Conservation (phyloP, 495 filamentous ascomycete genomes). For the Letharia lupina region DNA sequence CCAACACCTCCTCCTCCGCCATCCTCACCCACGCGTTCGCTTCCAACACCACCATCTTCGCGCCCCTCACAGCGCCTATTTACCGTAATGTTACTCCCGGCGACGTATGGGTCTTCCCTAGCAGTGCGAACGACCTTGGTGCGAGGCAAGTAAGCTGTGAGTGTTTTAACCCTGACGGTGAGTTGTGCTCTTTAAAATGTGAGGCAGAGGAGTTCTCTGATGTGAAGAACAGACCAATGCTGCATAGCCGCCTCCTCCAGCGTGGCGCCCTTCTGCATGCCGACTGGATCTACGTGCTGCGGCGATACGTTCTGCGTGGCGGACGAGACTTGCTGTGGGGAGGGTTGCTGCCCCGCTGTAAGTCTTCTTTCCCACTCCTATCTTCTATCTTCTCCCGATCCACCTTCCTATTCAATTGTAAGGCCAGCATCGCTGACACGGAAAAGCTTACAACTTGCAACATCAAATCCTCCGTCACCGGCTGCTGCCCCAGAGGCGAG, state of each 20-base stretch:
- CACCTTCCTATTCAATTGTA: not conserved
- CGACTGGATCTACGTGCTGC: slow-evolving; percentile 17
- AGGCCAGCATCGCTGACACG: not conserved
- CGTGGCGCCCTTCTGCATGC: slow-evolving; percentile 17
- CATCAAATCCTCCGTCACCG: slow-evolving; percentile 1
- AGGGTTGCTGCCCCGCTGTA: slow-evolving; percentile 22
- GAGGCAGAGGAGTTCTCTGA: not conserved
- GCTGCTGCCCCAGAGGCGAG: slow-evolving; percentile 20
- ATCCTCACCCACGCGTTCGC: not conserved
- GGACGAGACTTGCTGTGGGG: slow-evolving; percentile 20
- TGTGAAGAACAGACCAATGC: slow-evolving; percentile 13
- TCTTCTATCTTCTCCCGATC: not conserved
- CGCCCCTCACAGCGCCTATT: slow-evolving; percentile 7
- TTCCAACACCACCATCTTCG: not conserved
- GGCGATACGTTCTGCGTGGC: slow-evolving; percentile 14
- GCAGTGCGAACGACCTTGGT: slow-evolving; percentile 13
- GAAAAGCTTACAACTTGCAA: slow-evolving; percentile 11
- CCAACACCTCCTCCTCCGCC: not conserved
- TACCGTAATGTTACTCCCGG: slow-evolving; percentile 20
- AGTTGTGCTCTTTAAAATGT: not conserved
- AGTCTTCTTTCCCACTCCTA: not conserved
- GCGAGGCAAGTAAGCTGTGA: slow-evolving; percentile 18
- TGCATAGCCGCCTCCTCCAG: slow-evolving; percentile 15
- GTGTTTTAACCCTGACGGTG: slow-evolving; percentile 23
- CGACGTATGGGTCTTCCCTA: slow-evolving; percentile 20